Percentiles rank a stretch among this genome's conserved stretches.
Conservation (phyloP, 371 early-diverging fungal genomes). For the Apophysomyces sp. region DNA sequence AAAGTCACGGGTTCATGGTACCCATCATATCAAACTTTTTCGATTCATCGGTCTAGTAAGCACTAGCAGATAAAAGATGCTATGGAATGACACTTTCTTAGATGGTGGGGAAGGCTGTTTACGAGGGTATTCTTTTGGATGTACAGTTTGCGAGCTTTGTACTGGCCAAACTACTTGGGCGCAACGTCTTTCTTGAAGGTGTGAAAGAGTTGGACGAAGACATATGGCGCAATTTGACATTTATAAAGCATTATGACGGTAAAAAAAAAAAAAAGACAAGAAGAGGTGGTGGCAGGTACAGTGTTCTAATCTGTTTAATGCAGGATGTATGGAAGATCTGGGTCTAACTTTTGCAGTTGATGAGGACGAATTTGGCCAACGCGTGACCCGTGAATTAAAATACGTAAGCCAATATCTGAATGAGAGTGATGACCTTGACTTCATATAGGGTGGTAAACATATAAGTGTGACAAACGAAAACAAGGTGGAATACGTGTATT, state of each 20-base stretch:
- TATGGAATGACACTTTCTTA: not conserved
- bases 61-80: not conserved
- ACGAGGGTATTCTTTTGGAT: constrained; percentile 87
- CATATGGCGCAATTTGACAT: constrained; percentile 77
- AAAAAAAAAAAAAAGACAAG: constrained; percentile 3
- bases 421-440: not conserved
- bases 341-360: constrained; percentile 69
- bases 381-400: constrained; percentile 47
- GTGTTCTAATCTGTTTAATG: constrained; percentile 7
- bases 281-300: not conserved
- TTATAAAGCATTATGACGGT: constrained; percentile 77
- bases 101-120: constrained; percentile 87
- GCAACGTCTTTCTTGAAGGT: constrained; percentile 78
- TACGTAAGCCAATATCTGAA: constrained; percentile 23
- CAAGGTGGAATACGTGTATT: constrained; percentile 78
- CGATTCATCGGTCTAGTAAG: constrained; percentile 77
- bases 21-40: constrained; percentile 60
- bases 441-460: constrained; percentile 53
- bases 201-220: constrained; percentile 80
- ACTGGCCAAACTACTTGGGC: constrained; percentile 77
- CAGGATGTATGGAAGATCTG: constrained; percentile 62
- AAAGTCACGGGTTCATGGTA: constrained; percentile 43
- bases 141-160: constrained; percentile 87
- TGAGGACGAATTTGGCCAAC: constrained; percentile 55
- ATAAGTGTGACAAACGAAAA: constrained; percentile 78